phyloP scores from a whole-genome alignment of 805 yeast species.

The Zygosaccharomyces siamensis region DNA sequence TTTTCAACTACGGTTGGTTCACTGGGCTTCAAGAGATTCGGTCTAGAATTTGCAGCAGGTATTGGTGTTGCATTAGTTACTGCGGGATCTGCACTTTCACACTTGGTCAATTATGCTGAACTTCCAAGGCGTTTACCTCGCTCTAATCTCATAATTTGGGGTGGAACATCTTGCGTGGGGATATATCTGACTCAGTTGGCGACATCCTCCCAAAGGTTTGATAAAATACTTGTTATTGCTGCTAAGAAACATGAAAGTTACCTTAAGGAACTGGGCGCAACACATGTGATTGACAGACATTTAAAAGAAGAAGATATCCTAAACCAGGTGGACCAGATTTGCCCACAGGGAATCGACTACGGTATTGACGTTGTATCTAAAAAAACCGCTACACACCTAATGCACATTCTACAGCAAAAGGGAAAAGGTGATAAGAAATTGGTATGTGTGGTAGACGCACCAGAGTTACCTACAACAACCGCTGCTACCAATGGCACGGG shows the following conservation, averaged over 20 bases:
- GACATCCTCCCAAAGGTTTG: slow-evolving; percentile 34
- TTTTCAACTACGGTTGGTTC: slow-evolving; percentile 19
- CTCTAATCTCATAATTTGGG: slow-evolving; percentile 40
- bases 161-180: slow-evolving; percentile 47
- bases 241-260: slow-evolving; percentile 37
- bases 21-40: slow-evolving; percentile 6
- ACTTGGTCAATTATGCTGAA: slow-evolving; percentile 10
- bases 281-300: slow-evolving; percentile 37
- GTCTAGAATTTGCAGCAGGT: slow-evolving; percentile 40
- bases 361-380: slow-evolving; percentile 46
- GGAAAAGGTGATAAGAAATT: slow-evolving; percentile 23
- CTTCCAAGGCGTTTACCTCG: neutral
- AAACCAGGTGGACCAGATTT: slow-evolving; percentile 18
- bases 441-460: slow-evolving; percentile 41
- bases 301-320: slow-evolving; percentile 23
- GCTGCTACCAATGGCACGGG: slow-evolving; percentile 12
- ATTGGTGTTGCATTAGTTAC: slow-evolving; percentile 47
- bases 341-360: slow-evolving; percentile 31
- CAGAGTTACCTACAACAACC: slow-evolving; percentile 17
- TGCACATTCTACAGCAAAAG: slow-evolving; percentile 27
- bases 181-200: slow-evolving; percentile 42
- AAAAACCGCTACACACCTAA: slow-evolving; percentile 35
- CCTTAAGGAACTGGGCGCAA: slow-evolving; percentile 42
- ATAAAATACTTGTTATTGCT: slow-evolving; percentile 42
- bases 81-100: slow-evolving; percentile 37